Conservation (phyloP, 2,329 filamentous ascomycete species). For the Claviceps monticola region DNA sequence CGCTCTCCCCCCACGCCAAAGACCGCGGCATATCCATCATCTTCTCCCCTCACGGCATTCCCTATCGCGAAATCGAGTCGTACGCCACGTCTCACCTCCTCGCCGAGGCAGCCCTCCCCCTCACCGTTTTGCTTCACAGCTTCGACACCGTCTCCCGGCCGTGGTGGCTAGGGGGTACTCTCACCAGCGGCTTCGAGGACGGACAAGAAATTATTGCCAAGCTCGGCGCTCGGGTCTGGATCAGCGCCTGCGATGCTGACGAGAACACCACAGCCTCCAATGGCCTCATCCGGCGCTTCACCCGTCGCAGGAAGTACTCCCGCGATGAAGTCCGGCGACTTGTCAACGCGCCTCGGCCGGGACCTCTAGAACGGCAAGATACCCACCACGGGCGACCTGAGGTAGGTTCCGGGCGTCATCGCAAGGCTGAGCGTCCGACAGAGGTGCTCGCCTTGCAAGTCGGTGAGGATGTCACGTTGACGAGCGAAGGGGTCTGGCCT, state of each 20-base stretch:
- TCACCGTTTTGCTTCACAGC: slow-evolving; percentile 51
- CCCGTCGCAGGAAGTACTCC: slow-evolving; percentile 31
- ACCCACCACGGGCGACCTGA: not conserved
- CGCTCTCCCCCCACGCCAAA: slow-evolving; percentile 20
- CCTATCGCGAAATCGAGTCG: slow-evolving; percentile 35
- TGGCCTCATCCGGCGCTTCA: slow-evolving; percentile 36
- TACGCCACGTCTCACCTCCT: slow-evolving; percentile 46
- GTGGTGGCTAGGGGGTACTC: slow-evolving; percentile 47
- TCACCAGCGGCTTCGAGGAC: slow-evolving; percentile 40
- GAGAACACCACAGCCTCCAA: slow-evolving; percentile 23
- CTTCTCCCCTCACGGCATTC: slow-evolving; percentile 51
- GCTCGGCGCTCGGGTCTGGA: slow-evolving; percentile 6
- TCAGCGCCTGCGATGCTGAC: slow-evolving; percentile 38
- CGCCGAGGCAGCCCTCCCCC: slow-evolving; percentile 40
- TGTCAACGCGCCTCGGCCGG: slow-evolving; percentile 9
- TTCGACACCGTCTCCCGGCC: slow-evolving; percentile 46
- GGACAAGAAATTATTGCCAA: slow-evolving; percentile 30
- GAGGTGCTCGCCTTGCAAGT: slow-evolving; percentile 27
- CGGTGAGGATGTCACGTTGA: slow-evolving; percentile 30
- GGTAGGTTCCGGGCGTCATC: slow-evolving; percentile 4
- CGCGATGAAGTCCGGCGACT: slow-evolving; percentile 30
- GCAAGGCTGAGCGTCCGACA: slow-evolving; percentile 14
- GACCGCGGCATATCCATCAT: slow-evolving; percentile 42
- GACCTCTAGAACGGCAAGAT: not conserved
- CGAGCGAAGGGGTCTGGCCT: slow-evolving; percentile 24